Evolutionary conservation across 2,329 filamentous ascomycete species (phyloP).

Genomic region (Colletotrichum acutatum): DNA sequence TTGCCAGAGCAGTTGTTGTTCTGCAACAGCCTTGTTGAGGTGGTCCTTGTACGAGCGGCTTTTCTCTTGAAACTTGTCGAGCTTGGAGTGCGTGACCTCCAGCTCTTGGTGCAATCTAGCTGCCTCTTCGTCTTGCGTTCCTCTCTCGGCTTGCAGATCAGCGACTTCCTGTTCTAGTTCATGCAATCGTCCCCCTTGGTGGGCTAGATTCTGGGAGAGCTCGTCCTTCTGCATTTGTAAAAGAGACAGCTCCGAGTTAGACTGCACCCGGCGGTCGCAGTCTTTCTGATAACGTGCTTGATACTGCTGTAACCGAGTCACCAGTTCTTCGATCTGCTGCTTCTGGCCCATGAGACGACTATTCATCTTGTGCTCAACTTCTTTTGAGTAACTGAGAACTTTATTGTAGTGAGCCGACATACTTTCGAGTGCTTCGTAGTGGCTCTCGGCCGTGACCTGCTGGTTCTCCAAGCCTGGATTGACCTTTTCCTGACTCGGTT

Average conservation of each 20-base stretch:
- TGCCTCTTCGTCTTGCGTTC: slow-evolving; percentile 40
- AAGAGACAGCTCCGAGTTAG: not conserved
- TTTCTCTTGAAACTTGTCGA: slow-evolving; percentile 48
- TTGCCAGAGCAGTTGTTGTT: slow-evolving; percentile 57
- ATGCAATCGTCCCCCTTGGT: not conserved
- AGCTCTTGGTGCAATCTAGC: slow-evolving; percentile 42
- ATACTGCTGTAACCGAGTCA: not conserved
- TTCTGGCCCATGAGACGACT: not conserved
- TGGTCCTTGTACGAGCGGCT: slow-evolving; percentile 47
- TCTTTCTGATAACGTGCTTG: not conserved
- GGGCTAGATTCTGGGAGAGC: slow-evolving; percentile 7
- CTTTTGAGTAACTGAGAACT: slow-evolving; percentile 4
- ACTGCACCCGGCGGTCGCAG: not conserved
- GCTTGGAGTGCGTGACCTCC: slow-evolving; percentile 40
- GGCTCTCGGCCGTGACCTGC: not conserved
- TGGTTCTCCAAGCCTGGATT: not conserved
- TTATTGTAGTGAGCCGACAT: slow-evolving; percentile 22
- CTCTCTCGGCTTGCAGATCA: slow-evolving; percentile 41
- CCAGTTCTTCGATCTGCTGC: not conserved
- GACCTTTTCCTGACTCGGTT: not conserved
- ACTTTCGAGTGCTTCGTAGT: slow-evolving; percentile 5
- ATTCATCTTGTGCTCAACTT: not conserved
- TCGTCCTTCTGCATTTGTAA: not conserved
- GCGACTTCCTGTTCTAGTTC: slow-evolving; percentile 42
- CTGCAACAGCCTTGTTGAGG: slow-evolving; percentile 57